Evolutionary conservation across 2,329 filamentous ascomycete genomes (phyloP), one percentile per base, ranked within the genome.

Genomic region (Bipolaris oryzae): DNA sequence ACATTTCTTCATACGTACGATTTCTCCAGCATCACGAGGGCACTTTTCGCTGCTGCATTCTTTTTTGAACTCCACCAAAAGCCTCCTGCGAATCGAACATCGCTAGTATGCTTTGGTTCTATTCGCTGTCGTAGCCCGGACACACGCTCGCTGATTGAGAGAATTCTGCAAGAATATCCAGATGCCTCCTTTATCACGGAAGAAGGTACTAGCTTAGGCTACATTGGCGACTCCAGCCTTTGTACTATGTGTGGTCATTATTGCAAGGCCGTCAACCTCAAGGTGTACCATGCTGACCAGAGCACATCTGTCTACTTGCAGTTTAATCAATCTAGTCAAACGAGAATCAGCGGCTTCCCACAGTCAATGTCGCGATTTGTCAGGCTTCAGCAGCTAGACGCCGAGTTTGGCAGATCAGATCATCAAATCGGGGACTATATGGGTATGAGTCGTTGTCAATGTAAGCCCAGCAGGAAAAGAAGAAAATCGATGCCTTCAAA

Each of bases 341-440:
- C 34, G 60, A 54, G 35, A 50, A 62, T 63, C n/a, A 61, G 62
- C 23, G 33, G 60, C 43, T 65, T 65, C 53, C 58, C 39, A 7
- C 35, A 63, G 37, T 49, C 20, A 3, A 54, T 63, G 18, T 31
- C 42, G 35, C n/a, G 55, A 2, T 53, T 63, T 3, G 35, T 31
- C 50, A 49, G n/a, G 50, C 42, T 50, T 10, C 21, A 65, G 54
- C 43, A 53, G 33, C 60, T 65, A 44, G 50, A 58, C 28, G 15
- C 42, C 53, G 13, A 45, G 2, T 64, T 64, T 58, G 20, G 59
- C 7, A 62, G 49, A 50, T 18, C 15, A 48, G 53, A 62, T 53
- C 21, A 64, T 50, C 9, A 60, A 37, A 16, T 34, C 18, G 11
- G 7, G 13, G 37, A 42, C 33, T 51, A 53, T 49, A 3, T 10